Percentiles rank a stretch among this genome's conserved stretches.
phyloP scores from a whole-genome alignment of 2,329 filamentous ascomycete genomes.

The Fusarium sp. region DNA sequence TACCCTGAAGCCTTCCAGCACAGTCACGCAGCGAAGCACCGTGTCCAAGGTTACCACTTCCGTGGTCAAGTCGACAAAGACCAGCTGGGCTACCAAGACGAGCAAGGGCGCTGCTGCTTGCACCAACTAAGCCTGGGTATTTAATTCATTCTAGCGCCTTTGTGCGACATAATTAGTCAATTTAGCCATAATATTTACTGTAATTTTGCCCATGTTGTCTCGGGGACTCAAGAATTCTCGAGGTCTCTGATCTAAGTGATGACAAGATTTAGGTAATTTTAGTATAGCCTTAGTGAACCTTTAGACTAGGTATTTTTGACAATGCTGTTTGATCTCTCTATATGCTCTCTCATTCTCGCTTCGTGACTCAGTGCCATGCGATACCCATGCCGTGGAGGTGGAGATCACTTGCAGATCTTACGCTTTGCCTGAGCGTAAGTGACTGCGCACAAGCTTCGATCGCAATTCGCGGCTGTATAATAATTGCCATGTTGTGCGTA shows the following conservation, averaged over 20 bases:
- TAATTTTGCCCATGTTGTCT: not conserved
- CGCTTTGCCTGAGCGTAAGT: constrained; percentile 19
- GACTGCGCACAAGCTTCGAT: constrained; percentile 17
- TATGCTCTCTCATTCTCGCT: not conserved
- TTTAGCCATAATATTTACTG: not conserved
- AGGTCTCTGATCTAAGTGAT: not conserved
- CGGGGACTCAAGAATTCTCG: not conserved
- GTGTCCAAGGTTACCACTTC: constrained; percentile 30
- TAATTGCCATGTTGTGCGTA: not conserved
- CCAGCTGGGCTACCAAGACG: constrained; percentile 24
- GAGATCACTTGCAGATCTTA: constrained; percentile 32
- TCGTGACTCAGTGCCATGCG: not conserved
- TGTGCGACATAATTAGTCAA: not conserved
- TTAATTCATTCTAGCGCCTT: not conserved
- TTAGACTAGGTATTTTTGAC: not conserved
- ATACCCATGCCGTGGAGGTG: constrained; percentile 26
- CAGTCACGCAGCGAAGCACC: constrained; percentile 21
- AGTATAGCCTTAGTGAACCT: not conserved
- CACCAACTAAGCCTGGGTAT: not conserved
- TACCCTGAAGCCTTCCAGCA: constrained; percentile 37
- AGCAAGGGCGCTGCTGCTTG: constrained; percentile 32
- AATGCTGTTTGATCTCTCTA: not conserved
- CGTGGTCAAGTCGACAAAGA: constrained; percentile 23
- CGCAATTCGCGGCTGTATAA: not conserved
- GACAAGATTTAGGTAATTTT: not conserved